Evolutionary conservation across 1,139 yeast species (phyloP).

Genomic region (Kluyveromyces sp.): DNA sequence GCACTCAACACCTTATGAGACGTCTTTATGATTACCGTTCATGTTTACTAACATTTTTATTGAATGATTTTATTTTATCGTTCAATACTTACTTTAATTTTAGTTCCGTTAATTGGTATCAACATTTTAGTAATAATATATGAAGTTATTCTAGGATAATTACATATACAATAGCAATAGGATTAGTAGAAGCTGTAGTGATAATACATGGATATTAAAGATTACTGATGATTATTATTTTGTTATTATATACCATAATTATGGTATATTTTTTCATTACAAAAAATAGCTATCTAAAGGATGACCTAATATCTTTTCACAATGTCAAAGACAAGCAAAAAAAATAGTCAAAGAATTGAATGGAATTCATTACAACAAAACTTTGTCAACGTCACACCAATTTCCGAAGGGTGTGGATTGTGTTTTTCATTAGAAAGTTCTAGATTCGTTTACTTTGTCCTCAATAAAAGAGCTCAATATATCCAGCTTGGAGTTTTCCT

Average conservation of each 20-base stretch:
- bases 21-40: neutral
- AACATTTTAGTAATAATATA: conserved; percentile 62
- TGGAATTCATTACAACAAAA: too few species aligned
- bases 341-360: too few species aligned
- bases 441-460: neutral
- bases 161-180: neutral
- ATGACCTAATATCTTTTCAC: too few species aligned
- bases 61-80: neutral
- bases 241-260: too few species aligned
- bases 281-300: too few species aligned
- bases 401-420: neutral
- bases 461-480: neutral
- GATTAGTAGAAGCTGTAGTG: neutral
- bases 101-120: conserved; percentile 61
- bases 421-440: neutral
- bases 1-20: neutral
- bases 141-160: conserved; percentile 64
- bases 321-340: too few species aligned
- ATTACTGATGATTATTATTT: too few species aligned
- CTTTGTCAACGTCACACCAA: too few species aligned
- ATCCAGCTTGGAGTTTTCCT: neutral
- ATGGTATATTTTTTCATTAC: too few species aligned
- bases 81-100: neutral
- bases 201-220: too few species aligned
- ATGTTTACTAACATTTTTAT: conserved; percentile 12